phyloP scores from a whole-genome alignment of 768 basidiomycete genomes.

The Tricholoma sp. region DNA sequence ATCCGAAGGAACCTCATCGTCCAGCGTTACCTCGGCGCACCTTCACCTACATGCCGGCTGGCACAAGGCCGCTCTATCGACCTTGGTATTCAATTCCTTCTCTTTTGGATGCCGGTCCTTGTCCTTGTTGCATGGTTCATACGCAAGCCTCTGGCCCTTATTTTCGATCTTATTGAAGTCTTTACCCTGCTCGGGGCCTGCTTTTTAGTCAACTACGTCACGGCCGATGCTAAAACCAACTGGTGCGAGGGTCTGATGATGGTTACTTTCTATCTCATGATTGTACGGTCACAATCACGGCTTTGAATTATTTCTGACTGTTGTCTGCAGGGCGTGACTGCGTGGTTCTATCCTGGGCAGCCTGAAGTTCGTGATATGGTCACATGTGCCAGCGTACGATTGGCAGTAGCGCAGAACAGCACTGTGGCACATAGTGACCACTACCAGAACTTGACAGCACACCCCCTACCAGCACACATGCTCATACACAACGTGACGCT shows the following conservation, averaged over 20 bases:
- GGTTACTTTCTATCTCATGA: constrained; percentile 63
- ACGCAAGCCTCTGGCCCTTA: constrained; percentile 49
- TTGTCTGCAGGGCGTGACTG: constrained; percentile 16
- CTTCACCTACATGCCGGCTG: constrained; percentile 43
- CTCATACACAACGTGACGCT: background rate
- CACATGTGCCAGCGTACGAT: constrained; percentile 15
- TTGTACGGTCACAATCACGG: constrained; percentile 27
- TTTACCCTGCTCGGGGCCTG: constrained; percentile 60
- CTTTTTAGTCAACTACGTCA: constrained; percentile 76
- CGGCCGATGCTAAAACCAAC: constrained; percentile 72
- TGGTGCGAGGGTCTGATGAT: constrained; percentile 70
- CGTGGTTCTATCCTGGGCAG: constrained; percentile 35
- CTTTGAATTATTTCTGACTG: background rate
- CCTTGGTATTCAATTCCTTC: constrained; percentile 69
- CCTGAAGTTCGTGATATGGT: constrained; percentile 24
- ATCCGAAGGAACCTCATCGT: constrained; percentile 29
- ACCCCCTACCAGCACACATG: too few relatives aligned
- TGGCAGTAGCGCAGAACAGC: background rate
- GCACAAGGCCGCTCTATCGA: constrained; percentile 70
- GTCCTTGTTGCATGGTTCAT: constrained; percentile 66
- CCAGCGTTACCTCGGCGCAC: constrained; percentile 32
- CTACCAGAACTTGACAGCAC: constrained; percentile 5
- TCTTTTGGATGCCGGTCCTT: constrained; percentile 78
- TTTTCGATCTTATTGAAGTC: constrained; percentile 71
- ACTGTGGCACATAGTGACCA: too few relatives aligned